Evolutionary conservation across 176 grass and related monocot species (phyloP).

Genomic region (Triticum monococcum): DNA sequence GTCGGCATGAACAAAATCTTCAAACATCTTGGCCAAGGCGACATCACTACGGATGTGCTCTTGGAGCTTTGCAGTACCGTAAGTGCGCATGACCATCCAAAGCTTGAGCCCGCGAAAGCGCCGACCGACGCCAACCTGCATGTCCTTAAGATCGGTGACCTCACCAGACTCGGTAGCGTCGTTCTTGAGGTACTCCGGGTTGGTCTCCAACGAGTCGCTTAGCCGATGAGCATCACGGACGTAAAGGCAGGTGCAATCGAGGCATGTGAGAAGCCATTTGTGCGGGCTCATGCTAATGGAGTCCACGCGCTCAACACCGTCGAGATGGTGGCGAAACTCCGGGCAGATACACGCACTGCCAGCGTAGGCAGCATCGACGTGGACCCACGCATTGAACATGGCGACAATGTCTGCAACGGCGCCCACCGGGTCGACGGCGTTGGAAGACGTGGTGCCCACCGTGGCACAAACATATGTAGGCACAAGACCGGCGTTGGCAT

Average conservation of each 20-base stretch:
- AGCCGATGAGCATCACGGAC: neutral
- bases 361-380: neutral
- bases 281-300: neutral
- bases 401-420: neutral
- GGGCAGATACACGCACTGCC: neutral
- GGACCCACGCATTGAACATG: neutral
- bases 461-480: neutral
- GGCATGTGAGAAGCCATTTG: neutral
- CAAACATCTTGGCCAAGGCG: neutral
- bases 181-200: constrained; percentile 5
- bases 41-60: neutral
- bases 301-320: neutral
- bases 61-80: neutral
- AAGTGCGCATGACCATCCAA: constrained; percentile 2
- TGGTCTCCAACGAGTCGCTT: neutral
- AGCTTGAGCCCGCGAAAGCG: neutral
- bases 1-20: neutral
- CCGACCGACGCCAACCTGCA: neutral
- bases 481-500: neutral
- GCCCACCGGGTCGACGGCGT: neutral
- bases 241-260: neutral
- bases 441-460: neutral
- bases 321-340: neutral
- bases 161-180: neutral
- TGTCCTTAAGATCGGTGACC: constrained; percentile 7